Conservation (phyloP, 2,329 filamentous ascomycete genomes). For the Pseudogymnoascus sp. region DNA sequence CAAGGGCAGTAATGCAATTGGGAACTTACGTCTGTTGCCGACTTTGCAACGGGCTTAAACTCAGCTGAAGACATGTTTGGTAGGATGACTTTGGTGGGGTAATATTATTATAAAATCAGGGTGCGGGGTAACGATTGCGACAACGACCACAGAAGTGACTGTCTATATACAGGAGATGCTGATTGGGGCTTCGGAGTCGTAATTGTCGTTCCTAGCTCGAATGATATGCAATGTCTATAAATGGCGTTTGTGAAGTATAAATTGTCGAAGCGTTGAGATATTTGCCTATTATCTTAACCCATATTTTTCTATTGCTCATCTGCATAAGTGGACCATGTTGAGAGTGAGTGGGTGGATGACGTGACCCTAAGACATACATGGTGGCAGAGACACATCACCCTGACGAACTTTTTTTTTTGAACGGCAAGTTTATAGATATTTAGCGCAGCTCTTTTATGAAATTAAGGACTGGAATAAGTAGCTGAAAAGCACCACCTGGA, state of each 20-base stretch:
- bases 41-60: background rate
- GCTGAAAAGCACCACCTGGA: background rate
- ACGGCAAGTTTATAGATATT: background rate
- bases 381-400: background rate
- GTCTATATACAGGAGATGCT: background rate
- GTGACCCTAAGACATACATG: background rate
- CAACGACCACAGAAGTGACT: background rate
- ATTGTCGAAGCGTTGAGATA: background rate
- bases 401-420: background rate
- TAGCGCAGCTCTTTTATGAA: background rate
- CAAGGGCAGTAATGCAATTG: background rate
- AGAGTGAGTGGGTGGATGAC: constrained; percentile 1
- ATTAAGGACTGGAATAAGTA: background rate
- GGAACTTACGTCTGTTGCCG: background rate
- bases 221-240: background rate
- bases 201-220: background rate
- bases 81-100: constrained; percentile 3
- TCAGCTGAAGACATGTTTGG: background rate
- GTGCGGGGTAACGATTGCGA: constrained; percentile 3
- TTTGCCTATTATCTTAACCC: background rate
- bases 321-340: constrained; percentile 3
- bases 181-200: background rate
- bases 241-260: background rate
- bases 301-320: constrained; percentile 8
- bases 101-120: background rate